Base-by-base conservation (phyloP, 2,329 filamentous ascomycete genomes). In the Monosporascus sp. region DNA sequence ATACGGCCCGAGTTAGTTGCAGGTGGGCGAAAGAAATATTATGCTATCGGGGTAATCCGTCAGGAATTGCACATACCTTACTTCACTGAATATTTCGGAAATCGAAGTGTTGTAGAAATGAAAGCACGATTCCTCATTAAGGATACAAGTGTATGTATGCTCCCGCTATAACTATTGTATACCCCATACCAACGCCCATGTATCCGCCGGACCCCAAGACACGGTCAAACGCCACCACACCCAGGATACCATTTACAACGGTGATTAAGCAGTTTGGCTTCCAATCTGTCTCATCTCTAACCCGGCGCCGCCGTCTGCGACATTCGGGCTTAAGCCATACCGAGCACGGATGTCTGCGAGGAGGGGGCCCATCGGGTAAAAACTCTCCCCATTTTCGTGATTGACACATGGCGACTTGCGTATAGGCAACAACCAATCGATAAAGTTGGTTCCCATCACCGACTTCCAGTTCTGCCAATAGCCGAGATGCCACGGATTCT, bases 401-500 rank as follows among this genome's bases (percentile, higher is more conserved):
- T 81, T 79, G 49, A 79, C 79, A 67, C 88, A 93, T 0, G 93
- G 93, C 5, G 88, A 90, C 54, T 81, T 78, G 52, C 77, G 82
- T 36, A 96, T 68, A 0, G 93, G 93, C 1, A 96, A 71, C 14
- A 96, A 65, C 92, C 92, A 97, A 54, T 96, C 88, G 15, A 86
- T 55, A 2, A 84, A 58, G 20, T 72, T 81, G 47, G 79, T 72
- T 0, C 93, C 93, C 85, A 99, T 90, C 24, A 97, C 82, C 15
- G 86, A 80, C 58, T 83, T 82, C 72, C 91, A 86, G 64, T 97
- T 97, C 27, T 76, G 71, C 56, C 80, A 76, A 8, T 72, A 71
- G 2, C 88, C 89, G 1, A 94, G 73, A 61, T 96, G 83, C 85
- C 90, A 99, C 0, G 90, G 90, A 60, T 96, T 96, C 60, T 94